These are phyloP conservation scores for Yarrowia sp. DNA, from an alignment of 805 yeast genomes.

Conservation along the genomic window DNA sequence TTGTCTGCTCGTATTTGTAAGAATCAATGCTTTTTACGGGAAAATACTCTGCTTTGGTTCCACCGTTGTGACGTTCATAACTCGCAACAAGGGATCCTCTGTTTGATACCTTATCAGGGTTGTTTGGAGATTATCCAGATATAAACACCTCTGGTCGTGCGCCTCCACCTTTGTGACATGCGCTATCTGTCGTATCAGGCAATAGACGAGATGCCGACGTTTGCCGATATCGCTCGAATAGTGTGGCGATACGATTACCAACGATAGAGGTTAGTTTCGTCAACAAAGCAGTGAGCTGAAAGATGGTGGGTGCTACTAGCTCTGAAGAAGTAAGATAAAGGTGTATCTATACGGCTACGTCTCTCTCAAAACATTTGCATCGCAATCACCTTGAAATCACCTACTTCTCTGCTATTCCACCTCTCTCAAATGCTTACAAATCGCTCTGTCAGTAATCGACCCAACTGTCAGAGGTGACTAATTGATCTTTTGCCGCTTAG, in stretches of 20 bases:
- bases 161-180: slow-evolving; percentile 1
- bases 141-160: neutral
- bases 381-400: too few species aligned
- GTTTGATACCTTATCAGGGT: slow-evolving; percentile 1
- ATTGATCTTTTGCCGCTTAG: slow-evolving; percentile 18
- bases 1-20: too few species aligned
- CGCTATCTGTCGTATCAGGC: neutral
- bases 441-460: neutral
- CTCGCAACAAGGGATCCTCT: neutral
- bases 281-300: too few species aligned
- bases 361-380: too few species aligned
- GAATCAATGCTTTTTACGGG: too few species aligned
- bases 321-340: too few species aligned
- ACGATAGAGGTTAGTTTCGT: neutral
- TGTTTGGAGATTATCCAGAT: slow-evolving; percentile 1
- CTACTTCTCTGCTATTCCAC: too few species aligned
- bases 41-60: too few species aligned
- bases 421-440: slow-evolving; percentile 6
- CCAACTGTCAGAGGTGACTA: slow-evolving; percentile 33
- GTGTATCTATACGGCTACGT: too few species aligned
- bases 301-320: too few species aligned
- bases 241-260: neutral
- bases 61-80: too few species aligned
- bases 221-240: slow-evolving; percentile 1
- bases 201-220: too few species aligned